Base-by-base conservation (phyloP, 805 yeast species). In the Starmerella lactis-condensi region DNA sequence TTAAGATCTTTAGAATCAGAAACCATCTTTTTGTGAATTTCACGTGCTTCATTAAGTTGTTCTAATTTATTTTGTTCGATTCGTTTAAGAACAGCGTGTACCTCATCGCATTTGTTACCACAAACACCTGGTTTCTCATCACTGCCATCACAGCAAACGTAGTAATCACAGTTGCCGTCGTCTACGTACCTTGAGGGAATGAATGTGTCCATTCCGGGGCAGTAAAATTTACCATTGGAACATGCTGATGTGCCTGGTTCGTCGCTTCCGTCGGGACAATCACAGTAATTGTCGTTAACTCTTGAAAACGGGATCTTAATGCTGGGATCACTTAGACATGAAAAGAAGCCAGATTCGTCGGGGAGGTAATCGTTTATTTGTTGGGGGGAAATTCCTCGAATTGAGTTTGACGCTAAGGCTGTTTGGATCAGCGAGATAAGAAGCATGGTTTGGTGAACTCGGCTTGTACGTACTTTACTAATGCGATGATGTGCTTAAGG, bases 261-360 rank as follows among this genome's bases (percentile, higher is more conserved):
- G 56, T 89, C 98, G 4, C 83, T 71, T 0, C 96, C 96, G 55
- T 89, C 98, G 0, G 95, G 95, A 57, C 96, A 85, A 47, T 89
- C 96, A 54, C 96, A 85, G 47, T 64, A 74, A 44, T 82, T 75
- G 52, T 89, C 95, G 50, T 85, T 85, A 43, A 85, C 64, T 46
- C 72, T 76, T 22, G 57, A 57, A 31, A 60, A 58, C 24, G 72
- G 60, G 13, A 85, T 53, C 14, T 58, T 59, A 4, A 81, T 67
- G n/a, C 67, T 64, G 0, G 89, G 74, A 45, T 76, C 64, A 20
- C 54, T 45, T 22, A 85, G 51, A 56, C 96, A 85, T 5, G 58
- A 53, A 79, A 89, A 85, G 29, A 59, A 51, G 1, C 69, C 68
- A 5, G 64, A 51, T 1, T 48, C 37, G 32, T 62, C 64, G 1